Evolutionary conservation across 2,329 filamentous ascomycete species (phyloP), one percentile per base, ranked within the genome.

Genomic region (Metarhizium brunneum): DNA sequence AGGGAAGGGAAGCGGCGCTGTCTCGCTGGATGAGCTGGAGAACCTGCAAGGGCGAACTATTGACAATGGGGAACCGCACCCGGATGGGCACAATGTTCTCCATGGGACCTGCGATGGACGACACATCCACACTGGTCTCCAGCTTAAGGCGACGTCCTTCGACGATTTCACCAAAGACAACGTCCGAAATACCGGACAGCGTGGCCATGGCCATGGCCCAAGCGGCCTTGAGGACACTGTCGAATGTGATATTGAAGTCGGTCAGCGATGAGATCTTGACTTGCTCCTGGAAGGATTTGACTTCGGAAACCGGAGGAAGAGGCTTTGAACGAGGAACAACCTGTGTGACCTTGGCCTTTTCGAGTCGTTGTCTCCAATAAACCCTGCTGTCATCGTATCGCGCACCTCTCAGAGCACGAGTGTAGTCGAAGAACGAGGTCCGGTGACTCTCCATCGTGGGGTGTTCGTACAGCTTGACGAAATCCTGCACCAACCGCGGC

Each of bases 181-280:
- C 73, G 47, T 84, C 81, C 6, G 73, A 67, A 0, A 65, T 69
- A 0, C 71, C 74, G 0, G 78, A 75, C 10, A 82, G 65, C 29
- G 73, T 77, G 0, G 78, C 76, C 6, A 85, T 71, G 0, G 79
- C 74, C 57, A 80, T 74, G 1, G 79, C 76, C 80, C 82, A 85
- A 0, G 80, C 80, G 0, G 79, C 75, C 63, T 82, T 82, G 38
- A 84, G 69, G 2, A 84, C 72, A 0, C 77, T 76, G 56, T 80
- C 76, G 42, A 79, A 77, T 0, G 72, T 70, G 56, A 81, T 71
- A 8, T 73, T 74, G 3, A 78, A 66, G 40, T 72, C 73, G 7
- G 70, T 61, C 4, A 77, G 63, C 10, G 73, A 70, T 6, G 70
- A 71, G 1, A 77, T 63, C 0, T 72, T 61, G 18, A 76, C 69